phyloP scores from a whole-genome alignment of 805 yeast species.

The Kuraishia cidri region DNA sequence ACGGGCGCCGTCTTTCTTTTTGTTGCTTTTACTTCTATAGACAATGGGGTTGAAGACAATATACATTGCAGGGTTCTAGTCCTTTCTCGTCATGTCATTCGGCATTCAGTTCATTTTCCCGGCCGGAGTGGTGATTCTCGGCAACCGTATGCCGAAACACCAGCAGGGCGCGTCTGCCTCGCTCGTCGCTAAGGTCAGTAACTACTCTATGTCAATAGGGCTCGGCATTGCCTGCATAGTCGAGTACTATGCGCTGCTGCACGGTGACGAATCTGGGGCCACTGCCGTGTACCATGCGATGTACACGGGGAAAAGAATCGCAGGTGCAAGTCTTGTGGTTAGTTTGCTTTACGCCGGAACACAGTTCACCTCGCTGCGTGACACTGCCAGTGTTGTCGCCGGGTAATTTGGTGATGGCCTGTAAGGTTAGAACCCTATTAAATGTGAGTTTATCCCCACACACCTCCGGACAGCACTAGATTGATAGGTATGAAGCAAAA shows the following conservation, averaged over 20 bases:
- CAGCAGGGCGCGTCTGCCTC: constrained; percentile 80
- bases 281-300: constrained; percentile 47
- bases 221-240: constrained; percentile 67
- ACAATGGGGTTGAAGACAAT: constrained; percentile 47
- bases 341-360: no score
- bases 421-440: no score
- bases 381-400: no score
- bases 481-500: no score
- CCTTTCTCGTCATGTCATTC: constrained; percentile 50
- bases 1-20: no score
- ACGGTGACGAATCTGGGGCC: constrained; percentile 19
- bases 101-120: constrained; percentile 81
- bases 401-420: no score
- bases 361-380: no score
- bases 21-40: no score
- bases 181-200: constrained; percentile 58
- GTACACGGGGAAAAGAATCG: constrained; percentile 54
- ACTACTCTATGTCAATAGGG: constrained; percentile 61
- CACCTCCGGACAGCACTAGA: no score
- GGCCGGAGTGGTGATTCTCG: constrained; percentile 55
- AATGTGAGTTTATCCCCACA: no score
- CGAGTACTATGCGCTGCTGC: constrained; percentile 28
- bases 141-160: constrained; percentile 47
- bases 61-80: constrained; percentile 62
- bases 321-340: constrained; percentile 35